phyloP scores from a whole-genome alignment of 2,329 filamentous ascomycete genomes.

The Ophiostoma sp. region DNA sequence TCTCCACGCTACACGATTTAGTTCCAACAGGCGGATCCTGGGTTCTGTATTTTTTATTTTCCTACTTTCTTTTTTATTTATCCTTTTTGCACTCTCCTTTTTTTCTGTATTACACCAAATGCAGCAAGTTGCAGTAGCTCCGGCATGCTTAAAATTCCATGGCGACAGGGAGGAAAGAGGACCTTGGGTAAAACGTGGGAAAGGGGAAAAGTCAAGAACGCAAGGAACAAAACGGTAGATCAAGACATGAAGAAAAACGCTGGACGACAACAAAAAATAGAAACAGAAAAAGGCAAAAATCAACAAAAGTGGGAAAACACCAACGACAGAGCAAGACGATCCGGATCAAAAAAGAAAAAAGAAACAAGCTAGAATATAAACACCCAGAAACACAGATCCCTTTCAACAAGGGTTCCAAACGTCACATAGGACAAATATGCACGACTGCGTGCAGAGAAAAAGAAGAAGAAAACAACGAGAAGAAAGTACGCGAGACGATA shows the following conservation, averaged over 20 bases:
- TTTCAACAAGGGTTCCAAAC: neutral
- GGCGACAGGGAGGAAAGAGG: neutral
- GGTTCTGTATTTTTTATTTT: constrained; percentile 14
- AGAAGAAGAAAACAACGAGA: neutral
- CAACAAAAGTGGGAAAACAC: neutral
- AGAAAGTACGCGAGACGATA: neutral
- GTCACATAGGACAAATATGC: neutral
- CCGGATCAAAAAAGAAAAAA: neutral
- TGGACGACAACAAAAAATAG: neutral
- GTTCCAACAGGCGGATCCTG: neutral
- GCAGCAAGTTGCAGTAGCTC: constrained; percentile 8
- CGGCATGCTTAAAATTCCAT: neutral
- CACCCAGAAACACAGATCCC: neutral
- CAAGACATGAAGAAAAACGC: neutral
- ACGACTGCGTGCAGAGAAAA: neutral
- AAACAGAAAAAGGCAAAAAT: neutral
- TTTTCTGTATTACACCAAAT: constrained; percentile 2
- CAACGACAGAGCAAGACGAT: neutral
- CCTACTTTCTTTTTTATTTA: neutral
- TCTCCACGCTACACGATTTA: neutral
- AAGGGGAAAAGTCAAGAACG: neutral
- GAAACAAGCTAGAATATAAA: neutral
- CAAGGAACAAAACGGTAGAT: neutral
- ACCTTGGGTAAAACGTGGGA: neutral
- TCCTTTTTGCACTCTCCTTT: neutral